phyloP scores from a whole-genome alignment of 2,329 filamentous ascomycete species.

The Colletotrichum shisoi region DNA sequence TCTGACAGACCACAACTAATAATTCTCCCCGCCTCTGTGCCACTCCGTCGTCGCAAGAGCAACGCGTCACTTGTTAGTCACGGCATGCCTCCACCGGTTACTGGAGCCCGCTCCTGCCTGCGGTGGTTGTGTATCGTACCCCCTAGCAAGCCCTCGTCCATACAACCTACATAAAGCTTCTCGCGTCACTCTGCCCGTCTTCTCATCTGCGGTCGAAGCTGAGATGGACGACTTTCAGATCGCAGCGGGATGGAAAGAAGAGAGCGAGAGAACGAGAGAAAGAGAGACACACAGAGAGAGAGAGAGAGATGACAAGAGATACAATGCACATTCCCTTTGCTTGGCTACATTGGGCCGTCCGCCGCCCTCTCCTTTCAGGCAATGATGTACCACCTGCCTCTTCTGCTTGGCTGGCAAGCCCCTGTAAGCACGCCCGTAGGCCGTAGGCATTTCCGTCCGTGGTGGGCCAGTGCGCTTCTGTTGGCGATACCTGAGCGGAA shows the following conservation, averaged over 20 bases:
- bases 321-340: constrained; percentile 14
- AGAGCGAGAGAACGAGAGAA: too few species aligned
- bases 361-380: constrained; percentile 12
- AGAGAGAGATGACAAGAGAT: constrained; percentile 1
- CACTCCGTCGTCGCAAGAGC: constrained; percentile 31
- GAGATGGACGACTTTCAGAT: neutral
- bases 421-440: constrained; percentile 13
- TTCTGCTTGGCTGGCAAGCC: constrained; percentile 18
- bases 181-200: neutral
- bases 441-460: constrained; percentile 29
- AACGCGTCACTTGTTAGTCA: constrained; percentile 37
- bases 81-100: constrained; percentile 25
- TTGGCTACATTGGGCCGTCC: constrained; percentile 11
- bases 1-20: constrained; percentile 8
- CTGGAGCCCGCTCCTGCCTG: constrained; percentile 17
- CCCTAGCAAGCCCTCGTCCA: too few species aligned
- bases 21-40: constrained; percentile 21
- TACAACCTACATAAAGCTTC: too few species aligned
- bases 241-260: neutral
- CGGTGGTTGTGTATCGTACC: neutral
- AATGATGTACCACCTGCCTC: constrained; percentile 29
- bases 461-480: constrained; percentile 10
- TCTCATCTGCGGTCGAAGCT: neutral
- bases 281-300: too few species aligned
- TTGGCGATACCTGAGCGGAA: constrained; percentile 12